Evolutionary conservation across 1,284 basidiomycete genomes (phyloP).

Genomic region (Microbotryum violaceum): DNA sequence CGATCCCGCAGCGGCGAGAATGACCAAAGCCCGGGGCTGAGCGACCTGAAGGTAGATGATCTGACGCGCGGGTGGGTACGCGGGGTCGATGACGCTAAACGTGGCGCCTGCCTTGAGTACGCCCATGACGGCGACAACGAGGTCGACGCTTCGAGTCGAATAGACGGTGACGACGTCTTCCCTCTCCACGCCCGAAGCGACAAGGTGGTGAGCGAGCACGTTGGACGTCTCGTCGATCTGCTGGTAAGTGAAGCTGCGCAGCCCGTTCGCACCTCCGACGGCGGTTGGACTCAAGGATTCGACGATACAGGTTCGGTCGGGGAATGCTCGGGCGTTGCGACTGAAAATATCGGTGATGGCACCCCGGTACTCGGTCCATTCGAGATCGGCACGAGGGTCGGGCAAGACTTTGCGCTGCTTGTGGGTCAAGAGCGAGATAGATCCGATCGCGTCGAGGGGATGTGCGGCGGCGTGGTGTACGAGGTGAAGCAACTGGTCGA

Average conservation of each 20-base stretch:
- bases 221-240: conserved; percentile 81
- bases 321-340: conserved; percentile 64
- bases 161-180: conserved; percentile 99
- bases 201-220: conserved; percentile 81
- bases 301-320: conserved; percentile 72
- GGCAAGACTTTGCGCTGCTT: conserved; percentile 67
- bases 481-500: conserved; percentile 79
- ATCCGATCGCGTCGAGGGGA: conserved; percentile 53
- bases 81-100: conserved; percentile 97
- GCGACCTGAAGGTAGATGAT: conserved; percentile 94
- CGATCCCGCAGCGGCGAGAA: conserved; percentile 82
- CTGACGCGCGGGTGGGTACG: conserved; percentile 90
- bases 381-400: conserved; percentile 76
- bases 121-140: conserved; percentile 95
- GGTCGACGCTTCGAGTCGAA: conserved; percentile 89
- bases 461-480: conserved; percentile 60
- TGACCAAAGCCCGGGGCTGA: conserved; percentile 82
- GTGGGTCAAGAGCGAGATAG: conserved; percentile 71
- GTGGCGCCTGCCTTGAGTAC: conserved; percentile 94
- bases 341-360: conserved; percentile 92
- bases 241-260: conserved; percentile 63
- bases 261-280: conserved; percentile 48
- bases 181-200: conserved; percentile 74
- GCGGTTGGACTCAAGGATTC: conserved; percentile 55
- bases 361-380: conserved; percentile 96